Evolutionary conservation across 768 basidiomycete genomes (phyloP), one percentile per base, ranked within the genome.

Genomic region (Sarcomyxa edulis): DNA sequence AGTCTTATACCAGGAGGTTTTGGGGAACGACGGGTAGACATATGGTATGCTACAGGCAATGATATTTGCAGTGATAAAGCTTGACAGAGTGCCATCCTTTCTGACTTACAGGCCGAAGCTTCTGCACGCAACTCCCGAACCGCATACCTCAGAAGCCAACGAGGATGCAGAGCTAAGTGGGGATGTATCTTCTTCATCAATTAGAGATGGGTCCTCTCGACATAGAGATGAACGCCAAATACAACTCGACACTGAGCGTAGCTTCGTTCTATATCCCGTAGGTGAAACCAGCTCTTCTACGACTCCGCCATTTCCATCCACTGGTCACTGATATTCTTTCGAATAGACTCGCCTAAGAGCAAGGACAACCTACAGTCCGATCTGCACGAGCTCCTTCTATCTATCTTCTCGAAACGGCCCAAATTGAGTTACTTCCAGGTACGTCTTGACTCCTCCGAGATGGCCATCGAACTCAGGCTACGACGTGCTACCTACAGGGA

Each of bases 261-360:
- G 90, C 48, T 97, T 97, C 51, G 88, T 96, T 39, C 67, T 92
- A 45, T 97, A 95, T 62, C 88, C 93, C 54, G 81, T 78, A 73
- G 87, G 91, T 87, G 69, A 62, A 71, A n/a, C n/a, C n/a, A n/a
- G n/a, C 50, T 41, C 44, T 35, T 44, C 40, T 36, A 25, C 40
- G 30, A 37, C 36, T 28, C 18, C 16, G 35, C 7, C 29, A 10
- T 42, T 40, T 22, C 26, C 21, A 27, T 27, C 14, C 21, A 12
- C 26, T 37, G 14, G 16, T 11, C 36, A 21, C 37, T 36, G 10
- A 35, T 31, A 31, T 25, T 18, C 16, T 40, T 28, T 20, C 11
- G 35, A 33, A 35, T 44, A 42, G 48, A 54, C 19, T 40, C 49
- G 7, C 41, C 44, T 28, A 52, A 49, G n/a, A 62, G 74, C 36